phyloP scores from a whole-genome alignment of 257 asterid genomes.

The Solanum chiquidenum region DNA sequence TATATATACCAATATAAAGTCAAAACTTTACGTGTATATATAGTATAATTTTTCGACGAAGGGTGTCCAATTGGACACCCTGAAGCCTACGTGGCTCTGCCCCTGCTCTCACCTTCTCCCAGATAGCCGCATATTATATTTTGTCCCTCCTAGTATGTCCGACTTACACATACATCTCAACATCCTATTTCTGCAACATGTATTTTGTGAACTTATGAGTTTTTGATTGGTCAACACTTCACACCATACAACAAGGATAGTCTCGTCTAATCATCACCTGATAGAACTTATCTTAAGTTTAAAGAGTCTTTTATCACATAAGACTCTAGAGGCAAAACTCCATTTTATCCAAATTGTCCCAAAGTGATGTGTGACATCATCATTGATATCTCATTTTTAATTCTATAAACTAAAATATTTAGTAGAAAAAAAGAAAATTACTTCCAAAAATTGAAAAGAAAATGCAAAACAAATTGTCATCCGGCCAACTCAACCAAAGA shows the following conservation, averaged over 20 bases:
- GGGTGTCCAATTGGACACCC: no score
- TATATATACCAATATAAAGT: no score
- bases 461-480: not conserved
- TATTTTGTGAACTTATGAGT: not conserved
- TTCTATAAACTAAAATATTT: not conserved
- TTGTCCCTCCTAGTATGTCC: not conserved
- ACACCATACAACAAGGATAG: not conserved
- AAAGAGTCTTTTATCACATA: not conserved
- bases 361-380: not conserved
- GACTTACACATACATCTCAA: no score
- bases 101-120: not conserved
- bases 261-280: rapidly evolving
- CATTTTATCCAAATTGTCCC: no score
- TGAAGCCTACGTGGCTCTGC: no score
- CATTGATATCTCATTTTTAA: not conserved
- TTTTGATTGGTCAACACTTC: not conserved
- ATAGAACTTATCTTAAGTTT: no score
- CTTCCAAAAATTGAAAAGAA: not conserved
- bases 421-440: not conserved
- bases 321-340: not conserved
- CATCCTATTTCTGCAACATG: not conserved
- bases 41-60: no score
- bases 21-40: no score
- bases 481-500: not conserved
- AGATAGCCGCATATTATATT: not conserved